These are phyloP conservation scores for Epichloe sylvatica DNA, from an alignment of 2,329 filamentous ascomycete genomes.

Conservation along the genomic window DNA sequence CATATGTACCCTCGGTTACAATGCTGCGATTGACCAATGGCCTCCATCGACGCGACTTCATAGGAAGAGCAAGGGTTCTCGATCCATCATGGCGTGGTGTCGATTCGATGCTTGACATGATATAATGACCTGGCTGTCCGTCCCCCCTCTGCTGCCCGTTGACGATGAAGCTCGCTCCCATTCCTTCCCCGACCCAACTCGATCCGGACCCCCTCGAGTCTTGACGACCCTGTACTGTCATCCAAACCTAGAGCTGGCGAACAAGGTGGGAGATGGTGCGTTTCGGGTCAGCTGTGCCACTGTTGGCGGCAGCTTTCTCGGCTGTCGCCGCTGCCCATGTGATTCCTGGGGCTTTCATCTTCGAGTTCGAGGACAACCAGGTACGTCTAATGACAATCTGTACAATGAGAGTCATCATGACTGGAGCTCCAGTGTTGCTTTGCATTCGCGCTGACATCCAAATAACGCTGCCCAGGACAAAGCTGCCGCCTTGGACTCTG, in stretches of 20 bases:
- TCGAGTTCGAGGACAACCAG: conserved; percentile 1
- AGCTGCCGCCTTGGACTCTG: neutral
- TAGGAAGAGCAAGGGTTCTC: too few species aligned
- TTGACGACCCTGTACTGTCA: neutral
- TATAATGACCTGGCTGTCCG: too few species aligned
- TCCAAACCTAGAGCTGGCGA: neutral
- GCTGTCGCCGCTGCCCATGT: neutral
- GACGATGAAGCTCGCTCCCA: too few species aligned
- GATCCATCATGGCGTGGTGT: too few species aligned
- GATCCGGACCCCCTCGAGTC: neutral
- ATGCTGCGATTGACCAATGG: too few species aligned
- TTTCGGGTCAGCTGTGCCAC: neutral
- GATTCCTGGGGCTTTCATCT: conserved; percentile 2
- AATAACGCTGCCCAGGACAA: neutral
- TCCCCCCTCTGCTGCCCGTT: too few species aligned
- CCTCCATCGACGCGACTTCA: too few species aligned
- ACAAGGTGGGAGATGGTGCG: neutral
- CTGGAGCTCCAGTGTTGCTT: neutral
- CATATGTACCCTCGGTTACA: too few species aligned
- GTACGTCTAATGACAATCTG: neutral
- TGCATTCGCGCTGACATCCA: neutral
- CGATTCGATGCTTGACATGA: too few species aligned
- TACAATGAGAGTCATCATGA: too few species aligned
- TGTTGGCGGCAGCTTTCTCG: neutral
- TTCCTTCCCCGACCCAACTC: too few species aligned